Conservation (phyloP, 257 asterid genomes). For the Nicotiana benthamiana region DNA sequence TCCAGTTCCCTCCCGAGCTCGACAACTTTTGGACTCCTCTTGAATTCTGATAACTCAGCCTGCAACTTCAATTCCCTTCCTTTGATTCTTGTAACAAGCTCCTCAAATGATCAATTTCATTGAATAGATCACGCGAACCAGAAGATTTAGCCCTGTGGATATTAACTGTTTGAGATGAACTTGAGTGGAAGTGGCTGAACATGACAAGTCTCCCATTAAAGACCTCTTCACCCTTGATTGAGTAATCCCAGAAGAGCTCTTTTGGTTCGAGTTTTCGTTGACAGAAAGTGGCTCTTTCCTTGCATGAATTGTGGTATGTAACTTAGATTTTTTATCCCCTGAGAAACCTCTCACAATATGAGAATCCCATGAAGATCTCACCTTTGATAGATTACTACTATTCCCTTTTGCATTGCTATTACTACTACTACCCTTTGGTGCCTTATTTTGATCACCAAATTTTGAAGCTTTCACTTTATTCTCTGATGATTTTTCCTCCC, state of each 20-base stretch:
- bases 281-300: slow-evolving; percentile 40
- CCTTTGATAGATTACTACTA: slow-evolving; percentile 42
- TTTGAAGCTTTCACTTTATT: slow-evolving; percentile 45
- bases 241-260: slow-evolving; percentile 21
- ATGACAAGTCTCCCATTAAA: slow-evolving; percentile 68
- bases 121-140: slow-evolving; percentile 58
- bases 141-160: slow-evolving; percentile 34
- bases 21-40: slow-evolving; percentile 33
- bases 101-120: slow-evolving; percentile 81
- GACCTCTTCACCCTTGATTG: slow-evolving; percentile 73
- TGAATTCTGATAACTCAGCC: slow-evolving; percentile 52
- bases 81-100: slow-evolving; percentile 71
- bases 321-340: slow-evolving; percentile 65
- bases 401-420: slow-evolving; percentile 37
- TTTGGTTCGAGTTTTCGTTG: slow-evolving; percentile 33
- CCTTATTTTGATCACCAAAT: slow-evolving; percentile 63
- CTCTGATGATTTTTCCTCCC: slow-evolving; percentile 51
- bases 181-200: slow-evolving; percentile 52
- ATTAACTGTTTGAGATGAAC: slow-evolving; percentile 53
- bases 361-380: slow-evolving; percentile 84
- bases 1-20: slow-evolving; percentile 62
- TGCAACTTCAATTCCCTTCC: slow-evolving; percentile 63
- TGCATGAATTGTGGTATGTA: slow-evolving; percentile 40
- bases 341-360: slow-evolving; percentile 77
- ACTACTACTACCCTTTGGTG: slow-evolving; percentile 26